phyloP scores from a whole-genome alignment of 441 rosid genomes.

The Adansonia rubrostipa region DNA sequence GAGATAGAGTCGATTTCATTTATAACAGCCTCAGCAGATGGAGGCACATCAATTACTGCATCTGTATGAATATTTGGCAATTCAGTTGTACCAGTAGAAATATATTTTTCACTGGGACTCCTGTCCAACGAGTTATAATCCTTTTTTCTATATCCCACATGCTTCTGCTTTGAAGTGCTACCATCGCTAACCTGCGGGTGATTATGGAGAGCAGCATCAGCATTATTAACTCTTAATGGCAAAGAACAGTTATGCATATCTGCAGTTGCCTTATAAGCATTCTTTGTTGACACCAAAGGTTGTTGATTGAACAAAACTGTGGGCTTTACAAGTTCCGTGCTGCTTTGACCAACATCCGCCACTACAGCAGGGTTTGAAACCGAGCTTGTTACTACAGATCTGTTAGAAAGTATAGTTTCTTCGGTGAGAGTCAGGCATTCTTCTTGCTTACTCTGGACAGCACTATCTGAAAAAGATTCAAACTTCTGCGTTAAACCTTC shows the following conservation, averaged over 20 bases:
- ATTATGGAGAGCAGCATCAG: conserved; percentile 39
- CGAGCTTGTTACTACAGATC: conserved; percentile 35
- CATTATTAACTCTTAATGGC: conserved; percentile 36
- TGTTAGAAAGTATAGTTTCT: conserved; percentile 31
- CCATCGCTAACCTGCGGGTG: conserved; percentile 42
- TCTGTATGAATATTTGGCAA: conserved; percentile 36
- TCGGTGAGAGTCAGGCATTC: conserved; percentile 37
- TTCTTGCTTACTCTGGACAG: conserved; percentile 43
- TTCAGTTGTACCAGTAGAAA: conserved; percentile 38
- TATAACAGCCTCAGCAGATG: conserved; percentile 39
- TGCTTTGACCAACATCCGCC: conserved; percentile 37
- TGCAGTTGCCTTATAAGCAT: conserved; percentile 32
- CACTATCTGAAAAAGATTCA: conserved; percentile 42
- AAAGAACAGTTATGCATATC: conserved; percentile 32
- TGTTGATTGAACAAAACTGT: conserved; percentile 34
- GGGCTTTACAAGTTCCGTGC: conserved; percentile 42
- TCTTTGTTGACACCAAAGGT: conserved; percentile 40
- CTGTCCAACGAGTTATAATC: conserved; percentile 48
- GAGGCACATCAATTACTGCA: conserved; percentile 36
- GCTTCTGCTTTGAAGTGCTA: conserved; percentile 57
- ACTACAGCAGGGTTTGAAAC: conserved; percentile 33
- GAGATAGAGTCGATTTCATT: conserved; percentile 41
- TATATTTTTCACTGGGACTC: conserved; percentile 45
- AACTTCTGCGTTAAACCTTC: conserved; percentile 50
- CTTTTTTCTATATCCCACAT: conserved; percentile 57